Evolutionary conservation across 2,329 filamentous ascomycete genomes (phyloP).

Genomic region (Penicillium nordicum): DNA sequence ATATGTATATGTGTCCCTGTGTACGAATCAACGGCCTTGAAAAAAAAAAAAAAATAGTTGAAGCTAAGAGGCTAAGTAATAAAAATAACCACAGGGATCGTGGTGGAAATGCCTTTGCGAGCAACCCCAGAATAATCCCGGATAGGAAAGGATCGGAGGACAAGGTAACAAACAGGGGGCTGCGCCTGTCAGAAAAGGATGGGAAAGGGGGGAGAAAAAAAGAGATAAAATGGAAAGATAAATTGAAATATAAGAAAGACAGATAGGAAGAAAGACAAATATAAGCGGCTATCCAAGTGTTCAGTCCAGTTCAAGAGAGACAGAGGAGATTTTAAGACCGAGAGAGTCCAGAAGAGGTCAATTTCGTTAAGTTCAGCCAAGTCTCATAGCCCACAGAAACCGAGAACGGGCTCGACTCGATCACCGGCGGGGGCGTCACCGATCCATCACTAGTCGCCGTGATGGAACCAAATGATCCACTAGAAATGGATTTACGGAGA

Average conservation of each 20-base stretch:
- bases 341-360: neutral
- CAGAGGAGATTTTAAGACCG: no score
- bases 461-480: conserved; percentile 22
- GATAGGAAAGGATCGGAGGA: conserved; percentile 20
- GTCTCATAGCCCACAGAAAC: conserved; percentile 7
- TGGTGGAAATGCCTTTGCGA: conserved; percentile 10
- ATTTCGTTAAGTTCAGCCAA: conserved; percentile 12
- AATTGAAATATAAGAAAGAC: neutral
- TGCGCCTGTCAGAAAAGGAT: neutral
- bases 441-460: conserved; percentile 25
- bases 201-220: neutral
- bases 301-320: neutral
- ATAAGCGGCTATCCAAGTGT: neutral
- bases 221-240: neutral
- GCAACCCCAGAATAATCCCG: conserved; percentile 19
- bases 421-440: conserved; percentile 24
- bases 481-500: conserved; percentile 18
- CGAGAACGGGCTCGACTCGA: conserved; percentile 23
- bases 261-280: neutral
- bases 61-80: neutral
- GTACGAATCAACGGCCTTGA: neutral
- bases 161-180: conserved; percentile 12
- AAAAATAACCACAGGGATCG: conserved; percentile 5
- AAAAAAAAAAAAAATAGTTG: neutral
- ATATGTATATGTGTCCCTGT: neutral